Percentiles rank a stretch among this genome's conserved stretches.
These are phyloP conservation scores for Antarctomyces pellizariae DNA, from an alignment of 495 filamentous ascomycete genomes.

Conservation along the genomic window DNA sequence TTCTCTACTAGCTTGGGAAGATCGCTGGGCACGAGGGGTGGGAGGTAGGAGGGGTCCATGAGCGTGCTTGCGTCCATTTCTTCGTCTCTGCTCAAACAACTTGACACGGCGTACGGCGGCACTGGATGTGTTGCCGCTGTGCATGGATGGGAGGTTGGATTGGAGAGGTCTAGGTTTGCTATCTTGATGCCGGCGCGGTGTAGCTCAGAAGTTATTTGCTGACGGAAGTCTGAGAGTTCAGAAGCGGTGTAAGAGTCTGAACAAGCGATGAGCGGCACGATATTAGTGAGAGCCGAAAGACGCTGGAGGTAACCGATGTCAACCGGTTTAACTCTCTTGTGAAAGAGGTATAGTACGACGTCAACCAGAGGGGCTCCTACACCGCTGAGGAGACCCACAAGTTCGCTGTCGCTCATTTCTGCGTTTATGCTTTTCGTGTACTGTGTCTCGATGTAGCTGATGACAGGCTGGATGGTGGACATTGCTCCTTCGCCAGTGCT, in stretches of 20 bases:
- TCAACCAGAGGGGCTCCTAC: constrained; percentile 79
- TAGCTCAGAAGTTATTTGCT: constrained; percentile 33
- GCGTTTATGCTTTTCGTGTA: constrained; percentile 35
- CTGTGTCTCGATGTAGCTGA: constrained; percentile 56
- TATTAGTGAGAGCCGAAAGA: constrained; percentile 57
- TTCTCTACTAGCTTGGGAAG: constrained; percentile 42
- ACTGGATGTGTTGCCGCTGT: constrained; percentile 10
- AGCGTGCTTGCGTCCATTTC: constrained; percentile 88
- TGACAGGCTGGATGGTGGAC: constrained; percentile 42
- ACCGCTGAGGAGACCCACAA: constrained; percentile 61
- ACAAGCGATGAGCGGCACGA: constrained; percentile 66
- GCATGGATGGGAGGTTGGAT: constrained; percentile 15
- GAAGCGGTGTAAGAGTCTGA: constrained; percentile 41
- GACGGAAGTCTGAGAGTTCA: constrained; percentile 37
- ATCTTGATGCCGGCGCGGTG: constrained; percentile 32
- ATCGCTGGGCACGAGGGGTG: constrained; percentile 62
- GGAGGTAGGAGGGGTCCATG: constrained; percentile 85
- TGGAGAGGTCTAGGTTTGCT: constrained; percentile 46
- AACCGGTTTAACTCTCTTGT: constrained; percentile 36
- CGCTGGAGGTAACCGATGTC: constrained; percentile 59
- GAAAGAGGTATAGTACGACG: constrained; percentile 61
- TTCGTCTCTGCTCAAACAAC: constrained; percentile 53
- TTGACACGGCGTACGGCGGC: constrained; percentile 61
- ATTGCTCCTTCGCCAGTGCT: constrained; percentile 34
- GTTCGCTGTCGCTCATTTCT: constrained; percentile 40